phyloP scores from a whole-genome alignment of 768 basidiomycete genomes.

The Russula vinacea region DNA sequence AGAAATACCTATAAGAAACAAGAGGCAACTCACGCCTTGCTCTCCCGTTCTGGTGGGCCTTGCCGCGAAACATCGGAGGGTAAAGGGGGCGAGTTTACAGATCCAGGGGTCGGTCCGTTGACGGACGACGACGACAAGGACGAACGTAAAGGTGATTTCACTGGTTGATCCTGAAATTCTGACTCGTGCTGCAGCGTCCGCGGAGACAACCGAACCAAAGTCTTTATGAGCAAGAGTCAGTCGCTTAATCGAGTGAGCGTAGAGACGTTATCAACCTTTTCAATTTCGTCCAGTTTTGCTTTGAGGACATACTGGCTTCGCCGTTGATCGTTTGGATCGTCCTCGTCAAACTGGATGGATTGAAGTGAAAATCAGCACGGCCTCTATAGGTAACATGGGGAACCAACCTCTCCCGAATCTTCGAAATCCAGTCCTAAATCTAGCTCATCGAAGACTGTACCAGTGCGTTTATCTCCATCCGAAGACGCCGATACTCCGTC shows the following conservation, averaged over 20 bases:
- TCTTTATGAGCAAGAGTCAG: slow-evolving; percentile 38
- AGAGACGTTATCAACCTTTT: slow-evolving; percentile 47
- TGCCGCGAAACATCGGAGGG: background rate
- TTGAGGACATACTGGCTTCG: slow-evolving; percentile 73
- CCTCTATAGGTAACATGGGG: background rate
- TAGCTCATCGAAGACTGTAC: slow-evolving; percentile 46
- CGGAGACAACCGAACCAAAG: slow-evolving; percentile 65
- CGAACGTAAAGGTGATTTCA: slow-evolving; percentile 12
- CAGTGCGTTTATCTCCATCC: slow-evolving; percentile 44
- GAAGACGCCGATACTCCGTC: slow-evolving; percentile 33
- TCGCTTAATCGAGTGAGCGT: background rate
- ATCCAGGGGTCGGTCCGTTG: slow-evolving; percentile 18
- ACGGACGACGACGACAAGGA: slow-evolving; percentile 17
- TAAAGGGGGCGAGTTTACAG: slow-evolving; percentile 8
- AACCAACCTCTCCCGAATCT: slow-evolving; percentile 40
- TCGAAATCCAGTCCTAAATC: slow-evolving; percentile 46
- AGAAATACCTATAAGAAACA: background rate
- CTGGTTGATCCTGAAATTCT: slow-evolving; percentile 11
- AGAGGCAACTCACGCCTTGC: slow-evolving; percentile 21
- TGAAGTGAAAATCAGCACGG: slow-evolving; percentile 27
- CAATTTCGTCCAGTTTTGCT: slow-evolving; percentile 75
- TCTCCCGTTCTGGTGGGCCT: slow-evolving; percentile 1
- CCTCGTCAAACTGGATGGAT: slow-evolving; percentile 58
- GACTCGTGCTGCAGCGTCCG: slow-evolving; percentile 36
- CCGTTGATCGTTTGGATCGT: slow-evolving; percentile 70